phyloP scores from a whole-genome alignment of 495 filamentous ascomycete genomes.

The Xylaria sp. region DNA sequence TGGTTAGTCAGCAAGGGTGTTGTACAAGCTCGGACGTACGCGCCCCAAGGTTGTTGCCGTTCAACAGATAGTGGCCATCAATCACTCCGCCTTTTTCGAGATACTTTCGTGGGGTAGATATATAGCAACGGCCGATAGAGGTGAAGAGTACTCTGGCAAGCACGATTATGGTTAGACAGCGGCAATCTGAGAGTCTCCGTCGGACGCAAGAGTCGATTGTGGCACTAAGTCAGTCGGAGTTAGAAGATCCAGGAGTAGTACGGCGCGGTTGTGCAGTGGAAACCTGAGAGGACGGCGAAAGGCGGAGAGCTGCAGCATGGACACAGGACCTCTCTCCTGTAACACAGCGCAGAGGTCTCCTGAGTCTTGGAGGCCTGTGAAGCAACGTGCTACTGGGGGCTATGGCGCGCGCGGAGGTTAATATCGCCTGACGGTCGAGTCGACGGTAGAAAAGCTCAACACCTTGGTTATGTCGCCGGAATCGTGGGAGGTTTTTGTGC shows the following conservation, averaged over 20 bases:
- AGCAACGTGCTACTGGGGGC: constrained; percentile 43
- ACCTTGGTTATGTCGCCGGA: constrained; percentile 53
- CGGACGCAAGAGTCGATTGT: constrained; percentile 56
- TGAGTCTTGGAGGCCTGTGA: constrained; percentile 42
- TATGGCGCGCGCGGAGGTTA: constrained; percentile 42
- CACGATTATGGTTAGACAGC: constrained; percentile 34
- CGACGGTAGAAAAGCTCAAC: constrained; percentile 46
- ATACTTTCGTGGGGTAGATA: constrained; percentile 31
- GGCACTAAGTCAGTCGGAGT: constrained; percentile 50
- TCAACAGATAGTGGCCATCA: constrained; percentile 6
- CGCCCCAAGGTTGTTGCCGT: constrained; percentile 11
- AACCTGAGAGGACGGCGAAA: constrained; percentile 45
- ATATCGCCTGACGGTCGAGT: constrained; percentile 41
- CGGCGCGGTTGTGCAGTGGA: constrained; percentile 53
- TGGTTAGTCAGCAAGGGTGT: constrained; percentile 20
- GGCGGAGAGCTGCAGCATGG: constrained; percentile 53
- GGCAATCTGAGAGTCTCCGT: constrained; percentile 43
- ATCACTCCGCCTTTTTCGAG: constrained; percentile 10
- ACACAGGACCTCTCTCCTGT: constrained; percentile 45
- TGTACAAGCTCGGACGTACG: constrained; percentile 9
- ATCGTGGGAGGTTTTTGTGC: constrained; percentile 59
- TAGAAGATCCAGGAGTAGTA: constrained; percentile 51
- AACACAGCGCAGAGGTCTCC: constrained; percentile 40
- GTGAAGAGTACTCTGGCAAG: constrained; percentile 29
- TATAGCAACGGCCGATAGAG: constrained; percentile 31